Conservation (phyloP, 2,329 filamentous ascomycete species). For the Orbilia ellipsospora region DNA sequence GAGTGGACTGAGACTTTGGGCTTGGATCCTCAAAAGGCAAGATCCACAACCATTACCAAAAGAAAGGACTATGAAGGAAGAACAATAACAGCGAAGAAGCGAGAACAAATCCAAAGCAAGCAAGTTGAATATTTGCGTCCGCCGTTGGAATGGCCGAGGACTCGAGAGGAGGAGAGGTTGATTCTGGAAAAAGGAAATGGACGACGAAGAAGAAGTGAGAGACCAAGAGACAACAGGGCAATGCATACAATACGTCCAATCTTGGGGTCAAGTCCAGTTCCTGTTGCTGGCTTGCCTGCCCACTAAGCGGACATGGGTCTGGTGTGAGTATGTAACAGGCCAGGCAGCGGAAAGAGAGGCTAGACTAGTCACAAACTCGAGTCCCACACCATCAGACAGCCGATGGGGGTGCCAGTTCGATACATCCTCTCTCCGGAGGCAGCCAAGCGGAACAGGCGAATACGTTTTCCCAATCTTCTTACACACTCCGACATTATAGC, state of each 20-base stretch:
- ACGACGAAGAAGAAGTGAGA: slow-evolving; percentile 49
- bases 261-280: slow-evolving; percentile 47
- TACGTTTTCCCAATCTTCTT: slow-evolving; percentile 52
- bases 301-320: slow-evolving; percentile 49
- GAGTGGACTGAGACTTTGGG: slow-evolving; percentile 37
- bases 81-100: slow-evolving; percentile 9
- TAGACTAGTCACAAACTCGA: slow-evolving; percentile 44
- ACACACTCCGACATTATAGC: slow-evolving; percentile 35
- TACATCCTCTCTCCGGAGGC: slow-evolving; percentile 28
- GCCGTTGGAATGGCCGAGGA: slow-evolving; percentile 36
- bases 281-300: slow-evolving; percentile 43
- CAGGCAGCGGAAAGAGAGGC: slow-evolving; percentile 52
- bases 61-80: slow-evolving; percentile 6
- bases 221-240: slow-evolving; percentile 56
- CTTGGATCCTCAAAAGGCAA: slow-evolving; percentile 53
- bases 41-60: slow-evolving; percentile 44
- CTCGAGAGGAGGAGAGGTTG: slow-evolving; percentile 27
- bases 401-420: slow-evolving; percentile 33
- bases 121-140: slow-evolving; percentile 20
- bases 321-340: slow-evolving; percentile 53
- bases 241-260: slow-evolving; percentile 55
- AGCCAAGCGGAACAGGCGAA: slow-evolving; percentile 54
- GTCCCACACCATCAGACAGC: slow-evolving; percentile 32
- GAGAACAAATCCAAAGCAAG: slow-evolving; percentile 10
- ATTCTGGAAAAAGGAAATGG: slow-evolving; percentile 46